Evolutionary conservation across 129 eudicot genomes (phyloP).

Genomic region (Flaveria sonorensis): DNA sequence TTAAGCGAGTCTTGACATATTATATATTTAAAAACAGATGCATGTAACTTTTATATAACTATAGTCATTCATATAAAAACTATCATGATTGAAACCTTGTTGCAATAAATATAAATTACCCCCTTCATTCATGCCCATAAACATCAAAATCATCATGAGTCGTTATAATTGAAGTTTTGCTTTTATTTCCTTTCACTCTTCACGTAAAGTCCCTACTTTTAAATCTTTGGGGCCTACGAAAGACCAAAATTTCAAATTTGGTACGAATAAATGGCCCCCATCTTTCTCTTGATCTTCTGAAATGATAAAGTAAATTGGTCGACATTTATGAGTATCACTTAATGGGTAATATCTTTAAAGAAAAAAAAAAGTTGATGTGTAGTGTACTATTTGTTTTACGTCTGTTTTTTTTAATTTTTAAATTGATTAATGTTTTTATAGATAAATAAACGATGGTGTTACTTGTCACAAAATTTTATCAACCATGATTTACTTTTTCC

Average conservation of each 20-base stretch:
- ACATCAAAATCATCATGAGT: constrained; percentile 30
- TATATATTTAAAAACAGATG: too few species aligned
- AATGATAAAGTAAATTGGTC: neutral
- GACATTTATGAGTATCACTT: too few species aligned
- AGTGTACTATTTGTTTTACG: too few species aligned
- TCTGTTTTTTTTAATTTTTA: too few species aligned
- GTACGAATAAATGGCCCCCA: constrained; percentile 5
- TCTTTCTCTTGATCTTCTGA: neutral
- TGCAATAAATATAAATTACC: neutral
- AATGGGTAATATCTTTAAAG: too few species aligned
- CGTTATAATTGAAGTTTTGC: constrained; percentile 21
- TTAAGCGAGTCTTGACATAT: too few species aligned
- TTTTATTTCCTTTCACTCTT: constrained; percentile 20
- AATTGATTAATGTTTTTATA: too few species aligned
- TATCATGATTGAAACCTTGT: constrained; percentile 7
- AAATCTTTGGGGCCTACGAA: constrained; percentile 11
- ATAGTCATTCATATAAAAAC: neutral
- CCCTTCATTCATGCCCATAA: constrained; percentile 26
- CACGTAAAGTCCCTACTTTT: constrained; percentile 21
- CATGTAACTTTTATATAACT: too few species aligned
- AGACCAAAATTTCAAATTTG: neutral
- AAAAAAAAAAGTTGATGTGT: too few species aligned
- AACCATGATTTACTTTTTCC: too few species aligned
- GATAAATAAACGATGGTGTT: too few species aligned
- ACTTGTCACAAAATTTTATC: too few species aligned